Evolutionary conservation across 2,329 filamentous ascomycete genomes (phyloP).

Genomic region (Tolypocladium cylindrosporum): DNA sequence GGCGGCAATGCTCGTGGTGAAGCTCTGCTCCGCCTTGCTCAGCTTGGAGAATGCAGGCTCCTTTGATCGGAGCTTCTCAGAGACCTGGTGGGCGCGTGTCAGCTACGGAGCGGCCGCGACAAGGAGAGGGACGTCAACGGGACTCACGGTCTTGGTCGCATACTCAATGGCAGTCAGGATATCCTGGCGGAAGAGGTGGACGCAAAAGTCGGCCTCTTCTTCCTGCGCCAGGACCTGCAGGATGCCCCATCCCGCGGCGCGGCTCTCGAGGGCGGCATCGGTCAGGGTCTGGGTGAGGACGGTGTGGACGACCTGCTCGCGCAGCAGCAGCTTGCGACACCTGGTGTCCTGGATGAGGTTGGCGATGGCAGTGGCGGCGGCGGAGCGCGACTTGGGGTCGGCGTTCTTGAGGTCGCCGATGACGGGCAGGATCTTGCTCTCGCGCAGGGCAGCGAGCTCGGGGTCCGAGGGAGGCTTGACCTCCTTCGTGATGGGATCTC

Average conservation of each 20-base stretch:
- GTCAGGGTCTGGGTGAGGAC: slow-evolving; percentile 55
- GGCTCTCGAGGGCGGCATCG: slow-evolving; percentile 51
- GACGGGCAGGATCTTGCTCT: slow-evolving; percentile 53
- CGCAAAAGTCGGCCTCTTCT: slow-evolving; percentile 56
- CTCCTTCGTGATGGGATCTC: slow-evolving; percentile 46
- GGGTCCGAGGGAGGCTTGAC: slow-evolving; percentile 54
- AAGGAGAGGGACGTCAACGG: slow-evolving; percentile 1
- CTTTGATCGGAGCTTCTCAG: slow-evolving; percentile 30
- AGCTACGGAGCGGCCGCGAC: neutral
- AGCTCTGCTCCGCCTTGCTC: slow-evolving; percentile 41
- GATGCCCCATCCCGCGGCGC: slow-evolving; percentile 59
- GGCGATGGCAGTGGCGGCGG: slow-evolving; percentile 48
- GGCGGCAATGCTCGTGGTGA: slow-evolving; percentile 43
- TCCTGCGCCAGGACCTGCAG: slow-evolving; percentile 50
- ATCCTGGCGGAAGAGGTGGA: slow-evolving; percentile 54
- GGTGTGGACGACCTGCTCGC: slow-evolving; percentile 55
- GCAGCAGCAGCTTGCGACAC: slow-evolving; percentile 54
- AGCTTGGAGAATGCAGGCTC: slow-evolving; percentile 34
- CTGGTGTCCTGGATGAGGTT: slow-evolving; percentile 52
- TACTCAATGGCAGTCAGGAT: slow-evolving; percentile 50
- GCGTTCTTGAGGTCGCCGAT: slow-evolving; percentile 49
- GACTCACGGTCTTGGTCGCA: slow-evolving; percentile 40
- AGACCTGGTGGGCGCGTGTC: slow-evolving; percentile 21
- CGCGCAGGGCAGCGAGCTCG: slow-evolving; percentile 51
- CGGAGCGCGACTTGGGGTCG: slow-evolving; percentile 47